Conservation (phyloP, 108 stramenopile species). For the Schizochytrium sp. region DNA sequence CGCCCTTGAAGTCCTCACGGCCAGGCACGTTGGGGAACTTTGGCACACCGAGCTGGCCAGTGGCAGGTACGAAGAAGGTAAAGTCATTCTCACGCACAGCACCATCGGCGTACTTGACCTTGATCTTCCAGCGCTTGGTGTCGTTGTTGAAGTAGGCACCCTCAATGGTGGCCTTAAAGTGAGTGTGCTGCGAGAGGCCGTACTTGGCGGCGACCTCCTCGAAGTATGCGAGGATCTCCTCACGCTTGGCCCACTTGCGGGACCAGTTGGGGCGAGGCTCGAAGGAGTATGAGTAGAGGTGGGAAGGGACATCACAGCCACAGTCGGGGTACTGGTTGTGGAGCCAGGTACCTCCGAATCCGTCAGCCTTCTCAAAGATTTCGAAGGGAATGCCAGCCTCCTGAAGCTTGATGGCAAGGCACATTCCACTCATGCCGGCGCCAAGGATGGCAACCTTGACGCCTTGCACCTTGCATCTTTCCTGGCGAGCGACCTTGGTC, state of each 20-base stretch:
- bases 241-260: conserved; percentile 45
- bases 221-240: conserved; percentile 45
- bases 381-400: conserved; percentile 59
- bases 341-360: conserved; percentile 59
- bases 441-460: conserved; percentile 56
- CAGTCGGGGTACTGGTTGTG: conserved; percentile 47
- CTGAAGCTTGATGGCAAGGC: conserved; percentile 52
- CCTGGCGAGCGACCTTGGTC: not conserved
- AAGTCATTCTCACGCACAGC: not conserved
- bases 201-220: conserved; percentile 52
- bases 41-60: conserved; percentile 50
- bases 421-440: conserved; percentile 43
- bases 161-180: not conserved
- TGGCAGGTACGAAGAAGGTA: conserved; percentile 18
- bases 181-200: not conserved
- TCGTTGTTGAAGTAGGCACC: conserved; percentile 12
- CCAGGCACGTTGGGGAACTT: conserved; percentile 32
- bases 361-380: conserved; percentile 37
- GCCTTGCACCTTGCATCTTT: conserved; percentile 45
- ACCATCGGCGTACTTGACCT: conserved; percentile 51
- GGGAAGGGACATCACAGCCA: conserved; percentile 33
- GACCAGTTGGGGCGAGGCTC: conserved; percentile 43
- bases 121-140: conserved; percentile 51
- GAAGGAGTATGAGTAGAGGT: conserved; percentile 45
- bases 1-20: conserved; percentile 29